Evolutionary conservation across 2,329 filamentous ascomycete species (phyloP), one percentile per base, ranked within the genome.

Genomic region (Chrysoporthe deuterocubensis): DNA sequence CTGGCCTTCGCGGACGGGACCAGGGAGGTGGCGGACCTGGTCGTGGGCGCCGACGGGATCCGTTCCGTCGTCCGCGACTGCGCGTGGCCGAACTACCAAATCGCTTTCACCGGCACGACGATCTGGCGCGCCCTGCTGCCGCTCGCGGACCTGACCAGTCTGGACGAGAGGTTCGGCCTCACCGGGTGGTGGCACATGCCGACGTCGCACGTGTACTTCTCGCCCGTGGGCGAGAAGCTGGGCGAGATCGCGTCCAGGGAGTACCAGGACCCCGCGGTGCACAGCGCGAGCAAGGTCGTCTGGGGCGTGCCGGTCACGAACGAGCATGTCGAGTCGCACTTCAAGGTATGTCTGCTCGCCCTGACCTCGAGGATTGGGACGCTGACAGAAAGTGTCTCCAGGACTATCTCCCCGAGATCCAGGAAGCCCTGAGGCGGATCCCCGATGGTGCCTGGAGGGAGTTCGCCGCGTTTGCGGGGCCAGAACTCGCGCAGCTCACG

Each of bases 1-100:
- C 74, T 87, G 11, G 59, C 67, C 0, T 87, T 88, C 67, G 76
- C 81, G 14, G 84, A 87, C 70, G 79, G 80, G 3, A 72, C 71
- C 4, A 63, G 58, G 0, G 79, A 78, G 2, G 73, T 78, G 18
- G 79, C 79, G 2, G 83, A 85, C 69, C 72, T 87, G 0, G 77
- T 86, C 0, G 78, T 87, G 2, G 85, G 84, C 0, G 84, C 82
- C 4, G 83, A 87, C 71, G 83, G 85, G 2, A 85, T 86, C 63
- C 80, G 83, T 67, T 85, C 83, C 4, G 80, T 83, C 6, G 68
- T 68, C 6, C 68, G 68, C 9, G 68, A 68, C 65, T n/a, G 37
- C 40, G 68, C 68, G 9, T 69, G 65, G 65, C 58, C 65, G 6
- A 62, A 68, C 52, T 69, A 76, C 65, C 69, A 73, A 50, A 74